These are phyloP conservation scores for Hyaloperonospora brassicae DNA, from an alignment of 352 stramenopile genomes.

Conservation along the genomic window DNA sequence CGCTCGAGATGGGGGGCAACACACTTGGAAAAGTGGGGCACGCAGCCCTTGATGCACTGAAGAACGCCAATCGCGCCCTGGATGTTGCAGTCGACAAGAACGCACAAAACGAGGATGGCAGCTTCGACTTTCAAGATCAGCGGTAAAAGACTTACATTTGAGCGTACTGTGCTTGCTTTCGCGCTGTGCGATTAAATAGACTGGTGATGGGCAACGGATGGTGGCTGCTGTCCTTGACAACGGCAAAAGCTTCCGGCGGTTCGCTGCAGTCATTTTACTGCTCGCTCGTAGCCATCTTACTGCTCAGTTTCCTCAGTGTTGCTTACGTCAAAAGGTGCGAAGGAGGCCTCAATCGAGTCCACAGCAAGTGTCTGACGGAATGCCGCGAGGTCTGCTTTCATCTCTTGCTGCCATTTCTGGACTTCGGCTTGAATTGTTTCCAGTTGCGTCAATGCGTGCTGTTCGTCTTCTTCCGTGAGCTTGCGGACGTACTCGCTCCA, in stretches of 20 bases:
- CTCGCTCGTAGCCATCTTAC: too few species aligned
- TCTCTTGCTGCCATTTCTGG: conserved; percentile 63
- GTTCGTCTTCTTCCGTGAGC: conserved; percentile 62
- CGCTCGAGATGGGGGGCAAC: conserved; percentile 80
- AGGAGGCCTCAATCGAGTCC: conserved; percentile 42
- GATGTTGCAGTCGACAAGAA: conserved; percentile 80
- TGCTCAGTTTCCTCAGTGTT: conserved; percentile 19
- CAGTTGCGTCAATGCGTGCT: conserved; percentile 46
- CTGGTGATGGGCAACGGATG: conserved; percentile 9
- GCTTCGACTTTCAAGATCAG: conserved; percentile 32
- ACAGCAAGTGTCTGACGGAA: conserved; percentile 50
- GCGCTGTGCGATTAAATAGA: conserved; percentile 30
- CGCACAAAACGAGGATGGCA: conserved; percentile 57
- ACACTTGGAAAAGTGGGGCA: conserved; percentile 60
- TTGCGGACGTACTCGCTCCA: conserved; percentile 71
- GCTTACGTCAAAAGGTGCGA: conserved; percentile 34
- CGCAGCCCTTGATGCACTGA: conserved; percentile 52
- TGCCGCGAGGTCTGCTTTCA: conserved; percentile 57
- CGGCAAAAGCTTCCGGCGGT: conserved; percentile 3
- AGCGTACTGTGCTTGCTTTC: conserved; percentile 9
- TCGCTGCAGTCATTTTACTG: background rate
- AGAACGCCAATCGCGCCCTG: conserved; percentile 41
- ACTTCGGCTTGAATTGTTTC: conserved; percentile 62
- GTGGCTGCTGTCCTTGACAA: conserved; percentile 15
- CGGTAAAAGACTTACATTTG: conserved; percentile 15